phyloP scores from a whole-genome alignment of 805 yeast genomes.

The Candida vaughaniae region DNA sequence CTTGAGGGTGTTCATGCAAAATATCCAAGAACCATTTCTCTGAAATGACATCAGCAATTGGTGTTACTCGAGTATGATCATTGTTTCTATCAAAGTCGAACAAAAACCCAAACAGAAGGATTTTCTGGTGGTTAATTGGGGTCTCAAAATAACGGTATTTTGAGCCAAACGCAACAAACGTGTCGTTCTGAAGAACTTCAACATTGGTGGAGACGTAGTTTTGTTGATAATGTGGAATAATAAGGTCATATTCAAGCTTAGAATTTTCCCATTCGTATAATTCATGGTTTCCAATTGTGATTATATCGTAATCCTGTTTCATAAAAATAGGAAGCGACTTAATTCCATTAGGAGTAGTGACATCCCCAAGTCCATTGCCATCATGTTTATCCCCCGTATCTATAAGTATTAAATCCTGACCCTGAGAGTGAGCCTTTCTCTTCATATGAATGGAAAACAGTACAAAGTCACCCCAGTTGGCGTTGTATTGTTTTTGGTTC shows the following conservation, averaged over 20 bases:
- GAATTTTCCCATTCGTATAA: slow-evolving; percentile 68
- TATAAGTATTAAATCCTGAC: slow-evolving; percentile 66
- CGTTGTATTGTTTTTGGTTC: slow-evolving; percentile 72
- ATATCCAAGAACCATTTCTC: slow-evolving; percentile 65
- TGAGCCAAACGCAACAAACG: slow-evolving; percentile 66
- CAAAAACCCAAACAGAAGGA: slow-evolving; percentile 74
- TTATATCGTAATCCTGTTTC: slow-evolving; percentile 65
- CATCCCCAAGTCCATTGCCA: slow-evolving; percentile 88
- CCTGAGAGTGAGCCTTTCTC: slow-evolving; percentile 38
- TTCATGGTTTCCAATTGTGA: slow-evolving; percentile 92
- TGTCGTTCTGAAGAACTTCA: slow-evolving; percentile 46
- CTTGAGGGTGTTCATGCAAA: slow-evolving; percentile 27
- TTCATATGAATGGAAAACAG: slow-evolving; percentile 61
- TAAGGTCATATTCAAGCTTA: slow-evolving; percentile 57
- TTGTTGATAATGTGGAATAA: slow-evolving; percentile 60
- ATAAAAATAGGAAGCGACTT: slow-evolving; percentile 62
- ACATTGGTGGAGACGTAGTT: slow-evolving; percentile 73
- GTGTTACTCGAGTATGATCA: slow-evolving; percentile 59
- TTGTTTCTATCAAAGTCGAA: slow-evolving; percentile 72
- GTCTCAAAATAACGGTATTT: slow-evolving; percentile 67
- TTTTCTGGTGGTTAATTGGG: slow-evolving; percentile 44
- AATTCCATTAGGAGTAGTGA: slow-evolving; percentile 69
- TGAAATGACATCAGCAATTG: slow-evolving; percentile 52
- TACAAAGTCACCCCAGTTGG: slow-evolving; percentile 90
- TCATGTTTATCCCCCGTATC: slow-evolving; percentile 95